phyloP scores from a whole-genome alignment of 164 flowering plant genomes.

The grape (Vitis vinifera) region ASM3070453v1 NC_081822.1:33298501-33299000 shows the following conservation, averaged over 20 bases:
- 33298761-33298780: slow-evolving; percentile 71
- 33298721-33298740: slow-evolving; percentile 77
- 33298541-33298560: no score
- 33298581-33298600: not conserved
- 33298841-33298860: not conserved
- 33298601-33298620: slow-evolving; percentile 69
- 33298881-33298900: no score
- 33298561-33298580: no score
- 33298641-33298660: slow-evolving; percentile 70
- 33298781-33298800: slow-evolving; percentile 63
- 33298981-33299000: not conserved
- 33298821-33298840: not conserved
- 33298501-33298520: no score
- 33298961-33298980: no score
- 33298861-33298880: no score
- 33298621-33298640: slow-evolving; percentile 85
- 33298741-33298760: slow-evolving; percentile 93
- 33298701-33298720: slow-evolving; percentile 64
- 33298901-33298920: no score
- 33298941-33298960: no score
- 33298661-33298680: slow-evolving; percentile 78
- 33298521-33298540: no score
- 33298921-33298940: no score
- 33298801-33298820: slow-evolving; percentile 43
- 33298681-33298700: slow-evolving; percentile 60